phyloP scores from a whole-genome alignment of 2,329 filamentous ascomycete species.

The Calcarisporium arbuscula region DNA sequence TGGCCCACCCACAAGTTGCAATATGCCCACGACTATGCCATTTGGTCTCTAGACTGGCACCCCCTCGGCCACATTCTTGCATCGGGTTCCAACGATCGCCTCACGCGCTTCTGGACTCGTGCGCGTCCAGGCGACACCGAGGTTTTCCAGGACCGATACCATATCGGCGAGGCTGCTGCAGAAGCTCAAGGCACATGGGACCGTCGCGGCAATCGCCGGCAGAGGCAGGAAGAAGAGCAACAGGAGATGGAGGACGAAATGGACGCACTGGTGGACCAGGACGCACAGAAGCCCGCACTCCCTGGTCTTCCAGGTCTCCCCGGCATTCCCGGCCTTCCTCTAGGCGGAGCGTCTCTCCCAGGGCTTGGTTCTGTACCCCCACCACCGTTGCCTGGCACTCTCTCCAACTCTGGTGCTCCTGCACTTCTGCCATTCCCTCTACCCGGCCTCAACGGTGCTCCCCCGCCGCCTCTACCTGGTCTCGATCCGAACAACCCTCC shows the following conservation, averaged over 20 bases:
- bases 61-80: conserved; percentile 92
- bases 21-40: conserved; percentile 87
- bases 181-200: conserved; percentile 96
- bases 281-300: conserved; percentile 48
- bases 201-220: conserved; percentile 67
- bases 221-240: conserved; percentile 87
- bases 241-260: conserved; percentile 90
- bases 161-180: conserved; percentile 88
- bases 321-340: conserved; percentile 55
- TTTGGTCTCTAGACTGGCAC: conserved; percentile 98
- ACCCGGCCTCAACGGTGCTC: conserved; percentile 39
- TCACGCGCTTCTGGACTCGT: conserved; percentile 94
- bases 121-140: conserved; percentile 81
- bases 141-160: conserved; percentile 83
- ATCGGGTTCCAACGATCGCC: conserved; percentile 91
- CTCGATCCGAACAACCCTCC: conserved; percentile 55
- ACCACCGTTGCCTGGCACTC: conserved; percentile 43
- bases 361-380: conserved; percentile 40
- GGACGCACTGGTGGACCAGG: conserved; percentile 85
- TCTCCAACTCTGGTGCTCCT: conserved; percentile 30
- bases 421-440: conserved; percentile 49
- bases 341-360: conserved; percentile 31
- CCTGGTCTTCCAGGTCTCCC: conserved; percentile 43
- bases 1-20: conserved; percentile 82
- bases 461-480: conserved; percentile 46